These are phyloP conservation scores for Kregervanrija delftensis DNA, from an alignment of 805 yeast genomes.

Conservation along the genomic window DNA sequence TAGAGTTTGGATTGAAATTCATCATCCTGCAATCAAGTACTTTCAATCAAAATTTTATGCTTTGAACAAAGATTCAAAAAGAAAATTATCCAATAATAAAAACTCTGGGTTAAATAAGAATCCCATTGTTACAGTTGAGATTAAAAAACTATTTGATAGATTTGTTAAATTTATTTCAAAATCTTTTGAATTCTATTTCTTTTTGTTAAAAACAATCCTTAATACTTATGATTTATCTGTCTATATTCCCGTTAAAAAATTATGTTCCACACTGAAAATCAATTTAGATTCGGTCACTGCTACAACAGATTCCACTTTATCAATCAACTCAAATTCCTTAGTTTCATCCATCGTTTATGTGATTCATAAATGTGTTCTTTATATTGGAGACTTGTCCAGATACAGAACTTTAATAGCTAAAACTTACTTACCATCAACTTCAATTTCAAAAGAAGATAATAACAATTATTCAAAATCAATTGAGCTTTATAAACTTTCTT, in stretches of 20 bases:
- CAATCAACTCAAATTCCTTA: slow-evolving; percentile 7
- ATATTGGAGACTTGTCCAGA: slow-evolving; percentile 53
- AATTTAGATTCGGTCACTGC: slow-evolving; percentile 1
- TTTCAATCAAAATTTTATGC: slow-evolving; percentile 35
- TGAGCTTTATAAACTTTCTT: slow-evolving; percentile 45
- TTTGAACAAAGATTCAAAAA: slow-evolving; percentile 18
- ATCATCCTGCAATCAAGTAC: slow-evolving; percentile 56
- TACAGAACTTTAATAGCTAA: slow-evolving; percentile 46
- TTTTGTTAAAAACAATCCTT: slow-evolving; percentile 34
- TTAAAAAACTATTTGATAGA: slow-evolving; percentile 47
- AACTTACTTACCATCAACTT: slow-evolving; percentile 29
- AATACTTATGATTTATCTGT: slow-evolving; percentile 31
- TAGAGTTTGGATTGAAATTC: slow-evolving; percentile 52
- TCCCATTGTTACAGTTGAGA: slow-evolving; percentile 38
- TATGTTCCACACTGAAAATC: slow-evolving; percentile 23
- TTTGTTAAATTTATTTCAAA: slow-evolving; percentile 43
- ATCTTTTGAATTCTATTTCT: slow-evolving; percentile 41
- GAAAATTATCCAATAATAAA: slow-evolving; percentile 8
- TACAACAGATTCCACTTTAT: slow-evolving; percentile 1
- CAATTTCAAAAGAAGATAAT: slow-evolving; percentile 29
- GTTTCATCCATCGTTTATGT: slow-evolving; percentile 30
- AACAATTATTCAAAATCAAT: slow-evolving; percentile 38
- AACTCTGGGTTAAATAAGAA: slow-evolving; percentile 3
- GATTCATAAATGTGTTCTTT: slow-evolving; percentile 42
- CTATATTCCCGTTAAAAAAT: slow-evolving; percentile 28